A percentile compares a stretch with the other conserved stretches of the same genome.
These are phyloP conservation scores for Apiospora saccharicola DNA, from an alignment of 2,329 filamentous ascomycete genomes.

Conservation along the genomic window DNA sequence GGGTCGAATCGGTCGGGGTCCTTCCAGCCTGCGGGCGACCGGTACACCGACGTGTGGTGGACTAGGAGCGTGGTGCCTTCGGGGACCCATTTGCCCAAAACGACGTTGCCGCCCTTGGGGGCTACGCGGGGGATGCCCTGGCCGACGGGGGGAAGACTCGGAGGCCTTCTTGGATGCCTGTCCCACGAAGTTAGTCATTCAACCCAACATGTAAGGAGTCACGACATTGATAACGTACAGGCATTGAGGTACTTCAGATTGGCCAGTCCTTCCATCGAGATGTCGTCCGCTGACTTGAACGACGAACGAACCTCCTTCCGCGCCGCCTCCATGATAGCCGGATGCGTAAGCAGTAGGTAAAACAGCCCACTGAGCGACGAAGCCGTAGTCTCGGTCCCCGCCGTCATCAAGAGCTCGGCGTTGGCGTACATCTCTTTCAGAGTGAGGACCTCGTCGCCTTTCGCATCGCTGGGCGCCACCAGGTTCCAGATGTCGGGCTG, in stretches of 20 bases:
- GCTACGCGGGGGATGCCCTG: conserved; percentile 33
- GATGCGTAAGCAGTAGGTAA: too few relatives aligned
- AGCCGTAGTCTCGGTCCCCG: too few relatives aligned
- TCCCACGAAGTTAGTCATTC: not conserved
- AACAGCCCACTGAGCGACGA: too few relatives aligned
- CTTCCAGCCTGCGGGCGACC: conserved; percentile 25
- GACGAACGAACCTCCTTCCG: too few relatives aligned
- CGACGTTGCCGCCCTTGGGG: conserved; percentile 36
- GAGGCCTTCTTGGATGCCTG: conserved; percentile 34
- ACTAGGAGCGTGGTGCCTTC: conserved; percentile 34
- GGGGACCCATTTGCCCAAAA: conserved; percentile 34
- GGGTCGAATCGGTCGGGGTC: conserved; percentile 32
- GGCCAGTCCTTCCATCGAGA: not conserved
- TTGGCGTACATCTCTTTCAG: conserved; percentile 28
- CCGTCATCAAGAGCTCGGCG: too few relatives aligned
- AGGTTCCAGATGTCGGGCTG: not conserved
- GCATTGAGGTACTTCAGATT: not conserved
- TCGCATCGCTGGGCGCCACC: conserved; percentile 18
- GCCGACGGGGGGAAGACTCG: conserved; percentile 37
- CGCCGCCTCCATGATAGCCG: too few relatives aligned
- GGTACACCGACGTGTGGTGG: conserved; percentile 33
- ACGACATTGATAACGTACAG: not conserved
- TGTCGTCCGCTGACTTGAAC: not conserved
- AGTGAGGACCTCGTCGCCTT: conserved; percentile 26
- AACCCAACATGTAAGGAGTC: too few relatives aligned